phyloP scores from a whole-genome alignment of 2,329 filamentous ascomycete genomes.

The Triangularia verruculosa region DNA sequence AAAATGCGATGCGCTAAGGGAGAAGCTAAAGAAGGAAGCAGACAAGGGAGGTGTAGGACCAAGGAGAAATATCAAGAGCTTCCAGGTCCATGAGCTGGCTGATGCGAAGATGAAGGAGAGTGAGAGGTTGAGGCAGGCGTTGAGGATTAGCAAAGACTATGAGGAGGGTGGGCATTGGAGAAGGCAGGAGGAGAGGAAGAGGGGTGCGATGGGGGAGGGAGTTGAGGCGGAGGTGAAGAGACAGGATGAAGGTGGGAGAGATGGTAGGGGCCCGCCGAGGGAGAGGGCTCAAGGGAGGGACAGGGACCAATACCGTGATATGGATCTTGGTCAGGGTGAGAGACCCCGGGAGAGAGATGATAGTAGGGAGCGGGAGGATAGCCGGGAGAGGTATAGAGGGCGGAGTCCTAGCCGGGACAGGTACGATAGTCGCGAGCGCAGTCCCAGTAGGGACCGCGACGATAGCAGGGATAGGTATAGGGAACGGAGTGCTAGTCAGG shows the following conservation, averaged over 20 bases:
- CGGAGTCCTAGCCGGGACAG: not conserved
- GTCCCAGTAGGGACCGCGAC: not conserved
- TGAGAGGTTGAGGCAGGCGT: slow-evolving; percentile 77
- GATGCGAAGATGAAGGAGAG: slow-evolving; percentile 96
- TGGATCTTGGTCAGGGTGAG: too few species aligned
- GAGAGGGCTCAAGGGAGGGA: too few species aligned
- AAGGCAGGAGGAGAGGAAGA: slow-evolving; percentile 69
- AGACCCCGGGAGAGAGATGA: slow-evolving; percentile 6
- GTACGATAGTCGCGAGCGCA: not conserved
- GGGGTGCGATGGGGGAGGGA: slow-evolving; percentile 42
- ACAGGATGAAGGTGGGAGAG: slow-evolving; percentile 3
- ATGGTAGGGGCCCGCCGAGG: not conserved
- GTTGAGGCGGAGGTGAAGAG: slow-evolving; percentile 31
- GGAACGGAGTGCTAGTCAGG: not conserved
- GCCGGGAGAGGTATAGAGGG: slow-evolving; percentile 7
- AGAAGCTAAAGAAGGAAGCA: slow-evolving; percentile 55
- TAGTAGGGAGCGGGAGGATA: slow-evolving; percentile 7
- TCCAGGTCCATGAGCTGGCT: slow-evolving; percentile 94
- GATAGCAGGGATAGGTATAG: not conserved
- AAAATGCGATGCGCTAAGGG: slow-evolving; percentile 63
- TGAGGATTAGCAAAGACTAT: slow-evolving; percentile 83
- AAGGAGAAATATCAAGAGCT: slow-evolving; percentile 69
- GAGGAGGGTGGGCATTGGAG: slow-evolving; percentile 85
- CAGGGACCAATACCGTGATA: too few species aligned
- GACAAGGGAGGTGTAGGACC: slow-evolving; percentile 30